phyloP scores from a whole-genome alignment of 768 basidiomycete genomes.

The Calocera cornea region DNA sequence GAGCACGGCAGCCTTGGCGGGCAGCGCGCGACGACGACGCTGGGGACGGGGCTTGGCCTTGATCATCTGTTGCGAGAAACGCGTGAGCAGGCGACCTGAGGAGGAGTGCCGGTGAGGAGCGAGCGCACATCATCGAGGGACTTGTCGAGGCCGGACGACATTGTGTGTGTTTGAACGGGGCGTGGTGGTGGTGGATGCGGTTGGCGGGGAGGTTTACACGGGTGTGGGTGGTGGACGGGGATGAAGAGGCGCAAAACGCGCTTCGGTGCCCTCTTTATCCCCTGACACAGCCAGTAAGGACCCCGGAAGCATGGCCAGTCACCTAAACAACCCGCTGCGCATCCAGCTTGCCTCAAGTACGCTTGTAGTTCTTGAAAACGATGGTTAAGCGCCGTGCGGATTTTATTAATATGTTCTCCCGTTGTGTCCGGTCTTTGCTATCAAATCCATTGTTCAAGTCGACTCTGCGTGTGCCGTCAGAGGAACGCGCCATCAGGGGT shows the following conservation, averaged over 20 bases:
- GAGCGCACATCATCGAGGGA: conserved; percentile 63
- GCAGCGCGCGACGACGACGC: conserved; percentile 33
- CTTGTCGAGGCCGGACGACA: conserved; percentile 49
- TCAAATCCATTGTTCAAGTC: too few relatives aligned
- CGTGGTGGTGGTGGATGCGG: not conserved
- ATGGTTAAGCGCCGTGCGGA: too few relatives aligned
- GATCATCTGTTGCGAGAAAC: conserved; percentile 8
- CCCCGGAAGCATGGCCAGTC: not conserved
- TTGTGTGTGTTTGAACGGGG: not conserved
- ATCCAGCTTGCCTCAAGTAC: too few relatives aligned
- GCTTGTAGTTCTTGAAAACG: too few relatives aligned
- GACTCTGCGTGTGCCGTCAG: too few relatives aligned
- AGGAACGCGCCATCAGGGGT: not conserved
- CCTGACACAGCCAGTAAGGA: not conserved
- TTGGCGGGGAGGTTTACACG: not conserved
- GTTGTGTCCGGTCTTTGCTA: too few relatives aligned
- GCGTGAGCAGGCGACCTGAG: conserved; percentile 21
- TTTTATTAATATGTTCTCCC: too few relatives aligned
- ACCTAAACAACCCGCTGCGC: not conserved
- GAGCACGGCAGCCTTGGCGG: conserved; percentile 24
- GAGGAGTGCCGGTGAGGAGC: conserved; percentile 8
- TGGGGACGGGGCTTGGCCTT: conserved; percentile 19
- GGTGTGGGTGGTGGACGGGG: not conserved
- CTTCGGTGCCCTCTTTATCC: not conserved
- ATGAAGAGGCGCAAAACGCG: not conserved